phyloP scores from a whole-genome alignment of 331 rosid species.

The Cydonia oblonga region DNA sequence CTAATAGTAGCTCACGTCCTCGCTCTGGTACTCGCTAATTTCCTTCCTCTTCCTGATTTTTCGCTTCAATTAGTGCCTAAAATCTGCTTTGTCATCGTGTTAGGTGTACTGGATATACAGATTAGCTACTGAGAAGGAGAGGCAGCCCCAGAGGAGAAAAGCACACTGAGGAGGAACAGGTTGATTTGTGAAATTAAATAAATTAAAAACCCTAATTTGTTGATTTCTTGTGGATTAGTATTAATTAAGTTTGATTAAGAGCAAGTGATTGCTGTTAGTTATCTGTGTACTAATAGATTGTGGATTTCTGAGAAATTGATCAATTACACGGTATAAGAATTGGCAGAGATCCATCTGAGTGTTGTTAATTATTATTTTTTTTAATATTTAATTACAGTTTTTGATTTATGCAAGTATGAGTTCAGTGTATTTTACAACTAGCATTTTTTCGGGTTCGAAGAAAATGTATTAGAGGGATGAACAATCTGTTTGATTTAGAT shows the following conservation, averaged over 20 bases:
- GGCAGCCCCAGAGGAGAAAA: constrained; percentile 57
- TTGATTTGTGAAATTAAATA: neutral
- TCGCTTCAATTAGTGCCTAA: neutral
- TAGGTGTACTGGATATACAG: constrained; percentile 82
- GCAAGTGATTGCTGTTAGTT: neutral
- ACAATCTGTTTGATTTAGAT: neutral
- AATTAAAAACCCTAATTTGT: constrained; percentile 32
- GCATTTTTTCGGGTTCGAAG: neutral
- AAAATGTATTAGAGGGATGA: neutral
- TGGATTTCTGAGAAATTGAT: neutral
- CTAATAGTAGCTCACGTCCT: constrained; percentile 75
- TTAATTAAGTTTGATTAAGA: neutral
- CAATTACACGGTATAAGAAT: constrained; percentile 2
- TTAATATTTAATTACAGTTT: neutral
- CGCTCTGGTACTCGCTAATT: constrained; percentile 51
- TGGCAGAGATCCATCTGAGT: neutral
- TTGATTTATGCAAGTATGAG: neutral
- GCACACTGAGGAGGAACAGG: constrained; percentile 43
- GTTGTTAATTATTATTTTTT: neutral
- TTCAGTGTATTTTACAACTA: neutral
- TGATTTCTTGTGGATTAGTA: neutral
- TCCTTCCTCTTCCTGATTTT: neutral
- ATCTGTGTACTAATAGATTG: neutral
- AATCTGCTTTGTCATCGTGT: neutral
- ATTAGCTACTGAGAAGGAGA: constrained; percentile 65